Conservation (phyloP, 2,329 filamentous ascomycete genomes). For the Pseudocercospora fijiensis region DNA sequence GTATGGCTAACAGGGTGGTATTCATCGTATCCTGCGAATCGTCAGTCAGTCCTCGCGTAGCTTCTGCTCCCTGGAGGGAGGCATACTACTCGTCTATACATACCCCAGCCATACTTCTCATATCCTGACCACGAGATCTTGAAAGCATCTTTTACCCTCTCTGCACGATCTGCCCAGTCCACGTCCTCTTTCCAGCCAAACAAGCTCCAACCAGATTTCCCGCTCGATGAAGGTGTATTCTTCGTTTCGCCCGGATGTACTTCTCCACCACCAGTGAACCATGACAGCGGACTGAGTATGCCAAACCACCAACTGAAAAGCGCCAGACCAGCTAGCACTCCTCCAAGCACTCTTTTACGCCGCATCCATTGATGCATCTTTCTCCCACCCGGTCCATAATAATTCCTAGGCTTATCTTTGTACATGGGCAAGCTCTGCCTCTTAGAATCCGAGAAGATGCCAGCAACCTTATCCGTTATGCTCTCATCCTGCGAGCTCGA, state of each 20-base stretch:
- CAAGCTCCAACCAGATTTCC: conserved; percentile 50
- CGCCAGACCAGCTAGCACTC: conserved; percentile 56
- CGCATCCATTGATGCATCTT: conserved; percentile 42
- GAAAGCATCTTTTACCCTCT: conserved; percentile 86
- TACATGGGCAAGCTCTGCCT: conserved; percentile 78
- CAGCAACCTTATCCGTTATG: conserved; percentile 52
- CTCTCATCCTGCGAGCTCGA: conserved; percentile 30
- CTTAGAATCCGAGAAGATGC: conserved; percentile 62
- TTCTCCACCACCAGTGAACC: conserved; percentile 19
- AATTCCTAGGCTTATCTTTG: conserved; percentile 94
- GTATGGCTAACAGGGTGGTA: conserved; percentile 80
- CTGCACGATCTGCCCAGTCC: conserved; percentile 75
- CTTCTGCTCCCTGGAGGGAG: conserved; percentile 12
- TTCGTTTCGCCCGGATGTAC: conserved; percentile 16
- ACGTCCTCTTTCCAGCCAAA: conserved; percentile 53
- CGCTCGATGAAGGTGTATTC: conserved; percentile 20
- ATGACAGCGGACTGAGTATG: conserved; percentile 49
- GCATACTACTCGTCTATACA: conserved; percentile 39
- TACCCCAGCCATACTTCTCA: conserved; percentile 91
- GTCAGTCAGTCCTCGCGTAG: conserved; percentile 16
- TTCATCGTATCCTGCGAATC: conserved; percentile 66
- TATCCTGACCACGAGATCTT: conserved; percentile 90
- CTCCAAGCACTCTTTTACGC: conserved; percentile 61
- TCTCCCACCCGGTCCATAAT: conserved; percentile 57
- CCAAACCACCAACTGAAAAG: conserved; percentile 68